phyloP scores from a whole-genome alignment of 139 green algal genomes.

The Protoeuglena noctilucae region DNA sequence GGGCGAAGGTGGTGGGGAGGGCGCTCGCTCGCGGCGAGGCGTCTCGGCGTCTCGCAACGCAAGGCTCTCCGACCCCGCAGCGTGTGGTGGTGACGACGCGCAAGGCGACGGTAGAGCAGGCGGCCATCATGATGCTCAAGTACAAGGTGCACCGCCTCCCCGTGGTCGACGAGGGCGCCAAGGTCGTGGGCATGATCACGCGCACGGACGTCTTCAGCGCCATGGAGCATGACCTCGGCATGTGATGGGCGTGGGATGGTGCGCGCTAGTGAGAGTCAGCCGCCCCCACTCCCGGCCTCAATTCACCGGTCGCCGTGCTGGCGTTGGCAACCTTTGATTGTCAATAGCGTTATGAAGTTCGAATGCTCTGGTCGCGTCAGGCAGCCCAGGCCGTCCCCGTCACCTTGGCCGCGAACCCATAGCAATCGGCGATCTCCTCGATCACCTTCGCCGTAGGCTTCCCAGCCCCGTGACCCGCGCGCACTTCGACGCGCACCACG shows the following conservation, averaged over 20 bases:
- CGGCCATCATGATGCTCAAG: slow-evolving; percentile 3
- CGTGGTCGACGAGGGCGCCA: not conserved
- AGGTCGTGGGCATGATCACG: not conserved
- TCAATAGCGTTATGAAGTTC: too few relatives aligned
- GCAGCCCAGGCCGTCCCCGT: too few relatives aligned
- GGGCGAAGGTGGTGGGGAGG: too few relatives aligned
- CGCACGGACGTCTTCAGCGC: not conserved
- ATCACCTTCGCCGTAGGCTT: slow-evolving; percentile 83
- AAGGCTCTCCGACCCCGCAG: slow-evolving; percentile 1
- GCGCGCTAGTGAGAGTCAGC: too few relatives aligned
- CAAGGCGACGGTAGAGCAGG: not conserved
- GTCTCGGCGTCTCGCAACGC: too few relatives aligned
- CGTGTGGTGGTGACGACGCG: not conserved
- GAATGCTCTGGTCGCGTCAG: too few relatives aligned
- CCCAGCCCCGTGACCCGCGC: slow-evolving; percentile 64
- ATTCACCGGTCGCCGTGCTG: too few relatives aligned
- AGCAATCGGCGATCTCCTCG: slow-evolving; percentile 14
- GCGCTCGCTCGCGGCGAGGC: too few relatives aligned
- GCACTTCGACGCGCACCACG: slow-evolving; percentile 60
- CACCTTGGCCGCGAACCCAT: slow-evolving; percentile 2
- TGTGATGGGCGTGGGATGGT: too few relatives aligned
- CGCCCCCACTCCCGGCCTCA: too few relatives aligned
- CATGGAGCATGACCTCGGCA: too few relatives aligned
- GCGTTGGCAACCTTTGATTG: too few relatives aligned
- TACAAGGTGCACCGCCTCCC: slow-evolving; percentile 4